Evolutionary conservation across 73 alveolate genomes (phyloP), one percentile per base, ranked within the genome.

Genomic region (Loxodes magnus): DNA sequence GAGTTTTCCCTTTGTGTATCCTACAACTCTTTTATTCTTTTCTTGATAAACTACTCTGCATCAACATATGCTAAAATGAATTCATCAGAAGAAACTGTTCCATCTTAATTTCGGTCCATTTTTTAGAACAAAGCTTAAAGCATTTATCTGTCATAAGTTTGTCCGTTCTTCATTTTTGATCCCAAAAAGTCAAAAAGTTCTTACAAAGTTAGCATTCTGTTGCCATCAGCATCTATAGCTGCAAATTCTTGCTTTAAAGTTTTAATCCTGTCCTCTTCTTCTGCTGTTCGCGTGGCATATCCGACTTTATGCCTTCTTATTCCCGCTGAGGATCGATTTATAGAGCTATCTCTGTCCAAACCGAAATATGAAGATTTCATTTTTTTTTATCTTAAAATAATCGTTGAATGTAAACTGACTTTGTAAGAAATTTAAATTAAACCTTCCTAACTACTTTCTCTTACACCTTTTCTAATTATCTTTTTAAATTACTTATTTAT

Each of bases 61-160:
- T 66, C 80, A 14, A 66, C 67, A 34, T 66, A 66, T 41, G 71
- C 55, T 39, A 38, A 38, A 5, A 66, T 38, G 39, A 66, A 66
- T 15, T 66, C 80, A 7, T 57, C 43, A 15, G 51, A 17, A 6
- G 58, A 57, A 19, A 66, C 66, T 5, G 67, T 20, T 3, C 56
- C 53, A 61, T 66, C 80, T 0, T 55, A 14, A 30, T 57, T 39
- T 23, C 44, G 39, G 29, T 66, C 74, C 74, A 66, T 66, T 27
- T 43, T 58, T 12, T 37, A 16, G 28, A 66, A 58, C 5, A 66
- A 39, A 5, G 39, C 41, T 19, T 43, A 26, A 7, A 56, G 58
- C 4, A 66, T 38, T n/a, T 57, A 42, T 22, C 67, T 42, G 30
- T 66, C 80, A 27, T 42, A 66, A 0, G 41, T 29, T 30, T 37